phyloP scores from a whole-genome alignment of 192 early-diverging fungal genomes.

The Backusella liffmaniae region DNA sequence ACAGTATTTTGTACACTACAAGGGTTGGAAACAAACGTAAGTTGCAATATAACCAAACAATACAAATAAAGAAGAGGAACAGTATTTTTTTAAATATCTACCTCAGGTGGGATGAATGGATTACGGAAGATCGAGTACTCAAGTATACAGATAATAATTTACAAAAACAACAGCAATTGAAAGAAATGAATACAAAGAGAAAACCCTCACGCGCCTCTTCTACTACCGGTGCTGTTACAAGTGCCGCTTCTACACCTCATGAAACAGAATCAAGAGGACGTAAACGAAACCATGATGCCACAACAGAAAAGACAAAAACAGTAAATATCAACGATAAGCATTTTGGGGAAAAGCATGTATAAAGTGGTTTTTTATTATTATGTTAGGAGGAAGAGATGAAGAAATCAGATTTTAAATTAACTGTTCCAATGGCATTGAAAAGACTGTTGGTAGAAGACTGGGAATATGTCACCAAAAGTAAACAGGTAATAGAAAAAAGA shows the following conservation, averaged over 20 bases:
- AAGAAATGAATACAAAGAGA: conserved; percentile 47
- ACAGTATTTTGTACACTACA: conserved; percentile 94
- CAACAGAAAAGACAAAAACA: conserved; percentile 22
- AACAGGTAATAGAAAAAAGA: conserved; percentile 56
- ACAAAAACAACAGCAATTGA: conserved; percentile 76
- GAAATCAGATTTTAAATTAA: conserved; percentile 81
- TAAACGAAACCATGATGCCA: conserved; percentile 30
- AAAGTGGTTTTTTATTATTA: too few species aligned
- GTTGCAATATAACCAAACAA: not conserved
- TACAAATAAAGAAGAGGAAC: not conserved
- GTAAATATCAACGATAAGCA: not conserved
- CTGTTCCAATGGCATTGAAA: conserved; percentile 86
- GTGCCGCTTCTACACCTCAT: not conserved
- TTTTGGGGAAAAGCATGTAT: too few species aligned
- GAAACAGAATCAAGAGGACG: conserved; percentile 25
- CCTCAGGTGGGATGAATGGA: conserved; percentile 98
- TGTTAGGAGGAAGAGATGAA: conserved; percentile 67
- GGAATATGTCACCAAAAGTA: conserved; percentile 93
- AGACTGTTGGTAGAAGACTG: conserved; percentile 93
- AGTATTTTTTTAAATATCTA: not conserved
- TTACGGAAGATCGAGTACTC: conserved; percentile 81
- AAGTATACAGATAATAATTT: conserved; percentile 87
- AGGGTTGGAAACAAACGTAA: conserved; percentile 97
- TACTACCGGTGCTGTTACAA: not conserved
- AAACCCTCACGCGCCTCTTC: conserved; percentile 24